Evolutionary conservation across 371 early-diverging fungal genomes (phyloP).

Genomic region (Amoeboaphelidium occidentale): DNA sequence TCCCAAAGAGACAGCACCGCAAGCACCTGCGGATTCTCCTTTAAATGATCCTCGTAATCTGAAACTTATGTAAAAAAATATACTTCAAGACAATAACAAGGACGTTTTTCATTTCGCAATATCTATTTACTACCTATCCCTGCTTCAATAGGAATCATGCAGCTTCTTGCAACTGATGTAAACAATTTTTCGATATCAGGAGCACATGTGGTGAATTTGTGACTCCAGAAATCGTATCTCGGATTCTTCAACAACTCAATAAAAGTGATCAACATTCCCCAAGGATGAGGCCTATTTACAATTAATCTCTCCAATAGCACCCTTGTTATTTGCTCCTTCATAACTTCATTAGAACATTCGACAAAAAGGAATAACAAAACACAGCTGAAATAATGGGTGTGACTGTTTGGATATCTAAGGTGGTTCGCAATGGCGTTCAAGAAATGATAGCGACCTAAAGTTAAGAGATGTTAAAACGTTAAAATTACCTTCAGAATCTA

Average conservation of each 20-base stretch:
- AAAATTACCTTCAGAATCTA: slow-evolving; percentile 51
- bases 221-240: slow-evolving; percentile 64
- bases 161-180: slow-evolving; percentile 32
- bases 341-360: slow-evolving; percentile 47
- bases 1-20: too few relatives aligned
- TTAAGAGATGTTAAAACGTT: not conserved
- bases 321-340: slow-evolving; percentile 82
- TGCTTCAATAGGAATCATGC: not conserved
- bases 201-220: slow-evolving; percentile 40
- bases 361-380: slow-evolving; percentile 38
- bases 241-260: slow-evolving; percentile 89
- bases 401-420: slow-evolving; percentile 85
- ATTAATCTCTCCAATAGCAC: slow-evolving; percentile 83
- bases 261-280: slow-evolving; percentile 86
- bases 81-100: too few relatives aligned
- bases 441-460: slow-evolving; percentile 51
- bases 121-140: too few relatives aligned
- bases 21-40: too few relatives aligned
- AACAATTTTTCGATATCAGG: slow-evolving; percentile 45
- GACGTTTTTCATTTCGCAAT: too few relatives aligned
- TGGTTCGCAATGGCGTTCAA: slow-evolving; percentile 85
- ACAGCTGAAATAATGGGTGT: slow-evolving; percentile 74
- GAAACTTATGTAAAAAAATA: too few relatives aligned
- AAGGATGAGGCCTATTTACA: slow-evolving; percentile 90
- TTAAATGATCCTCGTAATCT: too few relatives aligned